These are phyloP conservation scores for Wickerhamomyces sp. DNA, from an alignment of 1,139 yeast species.

Conservation along the genomic window DNA sequence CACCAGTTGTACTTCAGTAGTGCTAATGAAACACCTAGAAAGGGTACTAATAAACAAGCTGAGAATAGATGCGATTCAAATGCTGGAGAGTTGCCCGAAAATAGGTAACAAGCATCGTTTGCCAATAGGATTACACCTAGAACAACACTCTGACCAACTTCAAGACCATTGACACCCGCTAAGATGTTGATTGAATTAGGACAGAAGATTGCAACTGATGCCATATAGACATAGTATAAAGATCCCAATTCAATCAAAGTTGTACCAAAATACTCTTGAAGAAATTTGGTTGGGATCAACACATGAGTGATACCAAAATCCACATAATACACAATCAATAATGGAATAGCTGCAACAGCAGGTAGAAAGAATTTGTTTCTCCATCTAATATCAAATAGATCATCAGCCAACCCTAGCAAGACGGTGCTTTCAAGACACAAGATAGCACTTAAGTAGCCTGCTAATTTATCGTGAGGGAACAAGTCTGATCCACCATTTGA, in stretches of 20 bases:
- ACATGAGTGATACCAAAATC: slow-evolving; percentile 92
- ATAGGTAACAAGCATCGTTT: slow-evolving; percentile 72
- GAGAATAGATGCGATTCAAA: slow-evolving; percentile 81
- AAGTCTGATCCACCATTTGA: slow-evolving; percentile 24
- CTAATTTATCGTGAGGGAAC: slow-evolving; percentile 82
- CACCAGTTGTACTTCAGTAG: slow-evolving; percentile 78
- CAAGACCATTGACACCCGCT: slow-evolving; percentile 95
- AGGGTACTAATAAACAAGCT: slow-evolving; percentile 75
- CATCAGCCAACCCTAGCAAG: slow-evolving; percentile 87
- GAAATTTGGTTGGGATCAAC: slow-evolving; percentile 67
- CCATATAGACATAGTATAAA: slow-evolving; percentile 85
- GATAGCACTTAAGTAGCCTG: slow-evolving; percentile 82
- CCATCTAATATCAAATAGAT: slow-evolving; percentile 94
- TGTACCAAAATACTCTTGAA: slow-evolving; percentile 36
- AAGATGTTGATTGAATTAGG: slow-evolving; percentile 95
- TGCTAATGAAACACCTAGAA: slow-evolving; percentile 79
- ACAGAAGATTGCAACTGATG: slow-evolving; percentile 83
- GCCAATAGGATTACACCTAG: slow-evolving; percentile 64
- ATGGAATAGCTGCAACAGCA: slow-evolving; percentile 89
- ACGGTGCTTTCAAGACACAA: slow-evolving; percentile 81
- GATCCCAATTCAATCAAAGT: slow-evolving; percentile 70
- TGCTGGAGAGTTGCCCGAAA: slow-evolving; percentile 51
- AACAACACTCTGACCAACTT: slow-evolving; percentile 90
- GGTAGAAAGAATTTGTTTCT: slow-evolving; percentile 94
- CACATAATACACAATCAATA: slow-evolving; percentile 84